These are phyloP conservation scores for Aspergillus sclerotiicarbonarius DNA, from an alignment of 495 filamentous ascomycete genomes.

Conservation along the genomic window DNA sequence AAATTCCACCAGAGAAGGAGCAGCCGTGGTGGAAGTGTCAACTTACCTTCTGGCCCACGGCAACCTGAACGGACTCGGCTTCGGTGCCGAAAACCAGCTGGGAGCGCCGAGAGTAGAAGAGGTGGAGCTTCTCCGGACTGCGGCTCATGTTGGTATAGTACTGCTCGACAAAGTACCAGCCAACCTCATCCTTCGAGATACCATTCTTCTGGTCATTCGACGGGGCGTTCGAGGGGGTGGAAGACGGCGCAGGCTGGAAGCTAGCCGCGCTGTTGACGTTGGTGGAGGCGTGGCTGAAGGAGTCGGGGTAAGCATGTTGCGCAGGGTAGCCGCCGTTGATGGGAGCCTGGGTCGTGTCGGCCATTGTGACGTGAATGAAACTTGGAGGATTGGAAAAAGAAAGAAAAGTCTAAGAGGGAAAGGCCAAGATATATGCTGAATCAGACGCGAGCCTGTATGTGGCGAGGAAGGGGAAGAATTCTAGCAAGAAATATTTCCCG, in stretches of 20 bases:
- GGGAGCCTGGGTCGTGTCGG: slow-evolving; percentile 44
- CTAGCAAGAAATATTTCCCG: background rate
- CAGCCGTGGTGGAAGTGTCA: slow-evolving; percentile 6
- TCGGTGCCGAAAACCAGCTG: slow-evolving; percentile 84
- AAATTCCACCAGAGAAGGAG: background rate
- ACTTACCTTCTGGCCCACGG: slow-evolving; percentile 80
- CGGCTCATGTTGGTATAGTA: slow-evolving; percentile 98
- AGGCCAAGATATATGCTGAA: slow-evolving; percentile 14
- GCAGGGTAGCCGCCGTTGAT: slow-evolving; percentile 47
- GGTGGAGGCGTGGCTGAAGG: slow-evolving; percentile 36
- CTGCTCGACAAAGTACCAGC: slow-evolving; percentile 99
- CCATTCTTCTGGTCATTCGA: slow-evolving; percentile 43
- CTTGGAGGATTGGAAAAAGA: slow-evolving; percentile 17
- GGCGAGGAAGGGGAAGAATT: slow-evolving; percentile 3
- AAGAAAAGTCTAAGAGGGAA: slow-evolving; percentile 17
- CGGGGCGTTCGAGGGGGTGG: slow-evolving; percentile 42
- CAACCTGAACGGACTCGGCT: slow-evolving; percentile 78
- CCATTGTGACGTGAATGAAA: slow-evolving; percentile 33
- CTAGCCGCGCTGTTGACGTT: slow-evolving; percentile 38
- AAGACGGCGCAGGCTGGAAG: slow-evolving; percentile 47
- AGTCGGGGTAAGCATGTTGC: slow-evolving; percentile 42
- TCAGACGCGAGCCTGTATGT: slow-evolving; percentile 8
- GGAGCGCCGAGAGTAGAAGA: slow-evolving; percentile 81
- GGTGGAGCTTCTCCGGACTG: slow-evolving; percentile 85
- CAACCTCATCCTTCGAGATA: slow-evolving; percentile 80